Percentiles rank a stretch among this genome's conserved stretches.
These are phyloP conservation scores for Ganoderma meredithae DNA, from an alignment of 1,284 basidiomycete species.

Conservation along the genomic window DNA sequence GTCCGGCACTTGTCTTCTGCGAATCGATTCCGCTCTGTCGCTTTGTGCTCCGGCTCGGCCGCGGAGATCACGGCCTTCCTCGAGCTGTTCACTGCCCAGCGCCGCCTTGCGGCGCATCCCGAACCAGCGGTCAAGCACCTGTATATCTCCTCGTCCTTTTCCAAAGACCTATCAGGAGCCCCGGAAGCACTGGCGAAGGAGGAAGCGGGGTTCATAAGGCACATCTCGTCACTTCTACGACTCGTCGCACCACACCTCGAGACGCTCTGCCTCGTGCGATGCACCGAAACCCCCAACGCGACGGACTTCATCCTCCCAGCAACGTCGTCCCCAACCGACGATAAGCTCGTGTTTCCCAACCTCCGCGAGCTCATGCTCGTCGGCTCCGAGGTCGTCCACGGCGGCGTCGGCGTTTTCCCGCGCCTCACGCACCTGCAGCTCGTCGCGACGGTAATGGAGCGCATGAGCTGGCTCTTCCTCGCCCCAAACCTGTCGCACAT, in stretches of 20 bases:
- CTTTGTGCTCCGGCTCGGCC: background rate
- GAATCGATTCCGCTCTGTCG: conserved; percentile 13
- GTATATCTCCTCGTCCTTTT: background rate
- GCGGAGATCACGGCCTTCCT: background rate
- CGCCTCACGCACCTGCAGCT: background rate
- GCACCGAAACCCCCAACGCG: background rate
- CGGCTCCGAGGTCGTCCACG: background rate
- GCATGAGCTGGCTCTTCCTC: background rate
- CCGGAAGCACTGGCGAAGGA: background rate
- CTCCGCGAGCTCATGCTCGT: conserved; percentile 4
- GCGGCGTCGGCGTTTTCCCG: background rate
- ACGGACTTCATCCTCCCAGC: background rate
- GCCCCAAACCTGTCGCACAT: conserved; percentile 4
- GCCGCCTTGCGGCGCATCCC: background rate
- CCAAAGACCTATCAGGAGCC: background rate
- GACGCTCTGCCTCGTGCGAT: conserved; percentile 7
- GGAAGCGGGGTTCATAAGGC: background rate
- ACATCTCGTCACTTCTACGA: background rate
- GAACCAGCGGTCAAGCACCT: background rate
- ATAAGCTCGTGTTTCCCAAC: background rate
- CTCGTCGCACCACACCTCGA: conserved; percentile 5
- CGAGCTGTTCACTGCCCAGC: background rate
- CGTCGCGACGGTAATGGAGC: background rate
- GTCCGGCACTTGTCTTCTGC: background rate
- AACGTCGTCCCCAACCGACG: background rate